Conservation (phyloP, 352 stramenopile species). For the Phytopythium ostracodes region DNA sequence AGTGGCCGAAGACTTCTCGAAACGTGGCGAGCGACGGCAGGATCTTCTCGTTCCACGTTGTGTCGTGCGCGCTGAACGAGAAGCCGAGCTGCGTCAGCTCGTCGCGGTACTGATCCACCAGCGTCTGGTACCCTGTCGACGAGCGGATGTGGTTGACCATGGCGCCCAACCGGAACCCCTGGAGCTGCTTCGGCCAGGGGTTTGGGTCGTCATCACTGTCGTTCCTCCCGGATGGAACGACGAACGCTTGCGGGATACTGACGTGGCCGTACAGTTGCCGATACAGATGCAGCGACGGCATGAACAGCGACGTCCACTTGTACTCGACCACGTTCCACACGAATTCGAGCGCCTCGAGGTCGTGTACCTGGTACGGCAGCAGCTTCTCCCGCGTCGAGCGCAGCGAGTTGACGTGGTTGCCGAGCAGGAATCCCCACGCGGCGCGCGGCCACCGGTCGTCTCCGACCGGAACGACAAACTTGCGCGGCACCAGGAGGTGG, state of each 20-base stretch:
- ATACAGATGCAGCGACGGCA: slow-evolving; percentile 35
- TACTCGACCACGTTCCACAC: slow-evolving; percentile 32
- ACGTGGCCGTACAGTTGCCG: slow-evolving; percentile 33
- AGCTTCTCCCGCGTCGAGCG: slow-evolving; percentile 21
- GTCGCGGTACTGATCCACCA: slow-evolving; percentile 25
- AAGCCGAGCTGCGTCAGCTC: slow-evolving; percentile 46
- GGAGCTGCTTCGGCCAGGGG: slow-evolving; percentile 21
- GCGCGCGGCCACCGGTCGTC: slow-evolving; percentile 25
- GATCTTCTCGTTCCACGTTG: slow-evolving; percentile 47
- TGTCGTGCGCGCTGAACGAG: slow-evolving; percentile 38
- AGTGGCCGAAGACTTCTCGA: slow-evolving; percentile 32
- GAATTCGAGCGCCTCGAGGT: slow-evolving; percentile 36
- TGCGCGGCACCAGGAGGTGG: slow-evolving; percentile 31
- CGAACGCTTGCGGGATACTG: slow-evolving; percentile 36
- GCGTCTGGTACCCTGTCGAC: slow-evolving; percentile 19
- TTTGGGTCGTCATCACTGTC: background rate
- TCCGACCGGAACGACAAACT: slow-evolving; percentile 30
- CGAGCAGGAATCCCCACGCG: slow-evolving; percentile 34
- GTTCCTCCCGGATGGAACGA: slow-evolving; percentile 12
- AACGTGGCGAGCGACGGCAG: slow-evolving; percentile 48
- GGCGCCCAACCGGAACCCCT: slow-evolving; percentile 35
- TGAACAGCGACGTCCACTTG: slow-evolving; percentile 29
- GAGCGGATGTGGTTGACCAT: slow-evolving; percentile 50
- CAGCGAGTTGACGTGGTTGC: slow-evolving; percentile 30
- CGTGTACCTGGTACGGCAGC: slow-evolving; percentile 19